Evolutionary conservation across 2,329 filamentous ascomycete genomes (phyloP), one percentile per base, ranked within the genome.

Genomic region (Colletotrichum cuscutae): DNA sequence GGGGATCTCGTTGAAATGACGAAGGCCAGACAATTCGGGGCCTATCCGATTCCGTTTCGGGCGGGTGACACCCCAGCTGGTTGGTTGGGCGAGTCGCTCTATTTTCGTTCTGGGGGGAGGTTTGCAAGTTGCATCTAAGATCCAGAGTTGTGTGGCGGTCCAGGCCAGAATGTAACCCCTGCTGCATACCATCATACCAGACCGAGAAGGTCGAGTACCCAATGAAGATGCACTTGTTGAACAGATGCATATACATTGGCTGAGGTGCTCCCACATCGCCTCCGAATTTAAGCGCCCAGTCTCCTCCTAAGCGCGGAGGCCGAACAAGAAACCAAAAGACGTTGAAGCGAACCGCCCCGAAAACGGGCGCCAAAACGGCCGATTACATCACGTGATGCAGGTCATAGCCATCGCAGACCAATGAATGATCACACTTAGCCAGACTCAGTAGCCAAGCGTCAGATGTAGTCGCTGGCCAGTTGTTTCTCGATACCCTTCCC

Each of bases 281-380:
- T 54, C 56, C 57, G 46, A 56, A 62, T 63, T 72, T 73, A 71
- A 62, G 35, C 71, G 71, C 71, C 62, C 37, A 62, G 62, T 70
- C 56, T 62, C 42, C 22, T 60, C 30, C 35, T 65, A 73, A 73
- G 71, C 71, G 71, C 71, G 66, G 66, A 65, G 66, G 56, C 61
- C 32, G 61, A 70, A 61, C 56, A 28, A 42, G 54, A 49, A 30
- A 26, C 56, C 56, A 30, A 69, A 28, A 64, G 15, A 15, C 7
- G 30, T 64, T 30, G 56, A 26, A 54, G 57, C 60, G 66, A 72
- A 65, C 60, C 66, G 71, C 66, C 67, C 60, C 22, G 5, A 42
- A 37, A 26, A 26, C 60, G 60, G 71, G 60, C 66, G 54, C 26
- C 63, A 69, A 63, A 37, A 8, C 11, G 24, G 24, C 24, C 32